Evolutionary conservation across 176 grass and related monocot genomes (phyloP).

Genomic region (Zoysia pacifica): DNA sequence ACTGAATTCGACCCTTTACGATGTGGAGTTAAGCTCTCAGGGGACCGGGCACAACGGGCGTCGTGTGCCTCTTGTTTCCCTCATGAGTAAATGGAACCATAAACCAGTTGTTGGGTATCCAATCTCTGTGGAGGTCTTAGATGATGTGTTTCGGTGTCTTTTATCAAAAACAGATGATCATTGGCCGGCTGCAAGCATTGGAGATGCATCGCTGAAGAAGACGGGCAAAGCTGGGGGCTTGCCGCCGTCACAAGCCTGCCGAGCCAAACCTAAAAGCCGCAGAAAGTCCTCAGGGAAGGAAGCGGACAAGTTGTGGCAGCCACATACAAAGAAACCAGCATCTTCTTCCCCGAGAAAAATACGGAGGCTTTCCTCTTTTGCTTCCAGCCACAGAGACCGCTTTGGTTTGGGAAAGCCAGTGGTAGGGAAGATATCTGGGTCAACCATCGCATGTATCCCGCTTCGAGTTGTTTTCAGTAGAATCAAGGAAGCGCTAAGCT

Average conservation of each 20-base stretch:
- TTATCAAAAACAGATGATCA: slow-evolving; percentile 28
- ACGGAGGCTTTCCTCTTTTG: slow-evolving; percentile 82
- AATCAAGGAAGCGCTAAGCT: slow-evolving; percentile 79
- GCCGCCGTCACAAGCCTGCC: neutral
- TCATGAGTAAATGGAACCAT: slow-evolving; percentile 77
- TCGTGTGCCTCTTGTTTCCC: slow-evolving; percentile 79
- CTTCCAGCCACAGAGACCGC: slow-evolving; percentile 38
- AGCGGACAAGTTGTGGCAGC: slow-evolving; percentile 45
- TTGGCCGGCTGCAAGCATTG: slow-evolving; percentile 29
- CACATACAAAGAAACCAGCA: slow-evolving; percentile 46
- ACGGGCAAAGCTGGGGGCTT: slow-evolving; percentile 24
- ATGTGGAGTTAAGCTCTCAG: slow-evolving; percentile 68
- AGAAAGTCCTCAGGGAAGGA: slow-evolving; percentile 31
- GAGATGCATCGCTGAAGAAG: slow-evolving; percentile 46
- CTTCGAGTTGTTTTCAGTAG: slow-evolving; percentile 94
- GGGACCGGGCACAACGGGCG: slow-evolving; percentile 58
- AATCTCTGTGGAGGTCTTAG: slow-evolving; percentile 53
- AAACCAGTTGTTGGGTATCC: slow-evolving; percentile 87
- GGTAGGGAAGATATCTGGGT: slow-evolving; percentile 52
- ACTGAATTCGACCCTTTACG: slow-evolving; percentile 51
- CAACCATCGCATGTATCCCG: slow-evolving; percentile 70
- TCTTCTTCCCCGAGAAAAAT: slow-evolving; percentile 79
- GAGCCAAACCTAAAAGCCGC: slow-evolving; percentile 29
- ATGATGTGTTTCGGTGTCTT: slow-evolving; percentile 42
- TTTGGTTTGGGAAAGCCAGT: slow-evolving; percentile 37